Conservation (phyloP, 2,329 filamentous ascomycete genomes). For the Fusarium ramigenum region DNA sequence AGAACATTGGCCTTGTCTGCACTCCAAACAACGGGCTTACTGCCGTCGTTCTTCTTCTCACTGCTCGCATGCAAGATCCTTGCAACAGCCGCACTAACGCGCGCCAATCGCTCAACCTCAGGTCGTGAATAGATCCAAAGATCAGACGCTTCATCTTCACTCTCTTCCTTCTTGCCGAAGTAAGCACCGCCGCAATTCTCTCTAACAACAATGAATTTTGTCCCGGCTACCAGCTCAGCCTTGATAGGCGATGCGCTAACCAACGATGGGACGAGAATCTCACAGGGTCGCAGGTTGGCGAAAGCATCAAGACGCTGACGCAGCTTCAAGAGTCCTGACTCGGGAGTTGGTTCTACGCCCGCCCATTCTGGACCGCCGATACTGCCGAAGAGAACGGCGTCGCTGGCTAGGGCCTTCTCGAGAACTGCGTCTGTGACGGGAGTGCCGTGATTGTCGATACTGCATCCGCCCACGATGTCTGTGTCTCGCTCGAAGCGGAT, state of each 20-base stretch:
- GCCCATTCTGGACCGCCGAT: constrained; percentile 61
- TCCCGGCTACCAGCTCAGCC: constrained; percentile 53
- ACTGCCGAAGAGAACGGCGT: constrained; percentile 59
- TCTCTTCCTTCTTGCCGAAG: constrained; percentile 58
- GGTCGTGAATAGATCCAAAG: constrained; percentile 56
- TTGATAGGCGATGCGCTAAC: constrained; percentile 56
- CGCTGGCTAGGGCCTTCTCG: constrained; percentile 50
- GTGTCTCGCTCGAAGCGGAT: constrained; percentile 44
- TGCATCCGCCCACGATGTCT: constrained; percentile 48
- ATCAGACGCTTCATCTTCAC: constrained; percentile 55
- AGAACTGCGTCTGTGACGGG: constrained; percentile 56
- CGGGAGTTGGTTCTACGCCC: constrained; percentile 51
- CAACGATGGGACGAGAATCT: constrained; percentile 54
- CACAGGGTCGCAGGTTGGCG: constrained; percentile 61
- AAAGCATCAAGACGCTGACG: constrained; percentile 56
- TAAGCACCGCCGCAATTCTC: constrained; percentile 63
- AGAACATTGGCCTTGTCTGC: constrained; percentile 64
- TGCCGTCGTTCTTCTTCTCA: constrained; percentile 35
- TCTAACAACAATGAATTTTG: constrained; percentile 59
- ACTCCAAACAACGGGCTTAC: constrained; percentile 55
- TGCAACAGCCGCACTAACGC: constrained; percentile 57
- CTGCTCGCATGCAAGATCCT: constrained; percentile 42
- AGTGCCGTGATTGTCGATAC: constrained; percentile 55
- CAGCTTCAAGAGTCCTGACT: constrained; percentile 55
- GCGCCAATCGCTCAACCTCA: constrained; percentile 58